Conservation (phyloP, 2,329 filamentous ascomycete species). For the Biscogniauxia mediterranea region DNA sequence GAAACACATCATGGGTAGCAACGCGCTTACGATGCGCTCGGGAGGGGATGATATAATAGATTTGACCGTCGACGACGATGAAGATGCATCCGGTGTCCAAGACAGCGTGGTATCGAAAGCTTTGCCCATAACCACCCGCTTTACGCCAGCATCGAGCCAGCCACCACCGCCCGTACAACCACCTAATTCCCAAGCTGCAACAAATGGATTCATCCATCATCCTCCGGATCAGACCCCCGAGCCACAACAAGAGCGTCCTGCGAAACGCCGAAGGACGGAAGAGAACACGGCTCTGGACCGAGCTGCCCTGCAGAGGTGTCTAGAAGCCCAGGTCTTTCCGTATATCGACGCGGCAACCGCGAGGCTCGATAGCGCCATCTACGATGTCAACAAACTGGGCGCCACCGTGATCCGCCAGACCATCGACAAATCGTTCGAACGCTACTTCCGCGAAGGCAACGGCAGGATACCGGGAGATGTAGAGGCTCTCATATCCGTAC, state of each 20-base stretch:
- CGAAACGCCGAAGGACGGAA: constrained; percentile 17
- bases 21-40: constrained; percentile 7
- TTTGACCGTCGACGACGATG: constrained; percentile 17
- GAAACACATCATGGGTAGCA: constrained; percentile 14
- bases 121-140: too few species aligned
- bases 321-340: constrained; percentile 29
- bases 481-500: constrained; percentile 19
- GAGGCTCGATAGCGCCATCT: constrained; percentile 15
- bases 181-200: too few species aligned
- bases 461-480: constrained; percentile 18
- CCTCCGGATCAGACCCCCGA: not conserved
- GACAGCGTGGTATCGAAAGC: not conserved
- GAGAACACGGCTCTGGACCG: constrained; percentile 2
- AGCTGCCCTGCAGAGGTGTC: constrained; percentile 18
- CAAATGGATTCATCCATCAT: not conserved
- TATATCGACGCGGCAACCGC: constrained; percentile 24
- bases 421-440: constrained; percentile 24
- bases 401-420: constrained; percentile 20
- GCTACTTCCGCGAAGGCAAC: constrained; percentile 18
- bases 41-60: constrained; percentile 14
- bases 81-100: constrained; percentile 1
- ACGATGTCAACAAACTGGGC: constrained; percentile 25
- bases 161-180: not conserved
- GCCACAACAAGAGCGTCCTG: not conserved
- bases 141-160: not conserved